phyloP scores from a whole-genome alignment of 1,139 yeast species.

The Debaryomycetaceae sp. region DNA sequence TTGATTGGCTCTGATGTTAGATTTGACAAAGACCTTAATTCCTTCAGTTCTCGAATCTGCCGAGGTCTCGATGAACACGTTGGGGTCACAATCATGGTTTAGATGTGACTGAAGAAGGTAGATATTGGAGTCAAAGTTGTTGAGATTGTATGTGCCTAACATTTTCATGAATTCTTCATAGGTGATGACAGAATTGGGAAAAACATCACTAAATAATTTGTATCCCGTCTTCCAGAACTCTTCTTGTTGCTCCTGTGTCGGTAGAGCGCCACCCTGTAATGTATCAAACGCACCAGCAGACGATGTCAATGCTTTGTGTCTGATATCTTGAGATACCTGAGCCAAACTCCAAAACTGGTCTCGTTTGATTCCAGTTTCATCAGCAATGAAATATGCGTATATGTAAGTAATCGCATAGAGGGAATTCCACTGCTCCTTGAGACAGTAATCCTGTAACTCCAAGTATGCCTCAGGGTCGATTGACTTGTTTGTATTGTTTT shows the following conservation, averaged over 20 bases:
- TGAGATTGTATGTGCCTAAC: slow-evolving; percentile 72
- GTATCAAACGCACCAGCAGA: slow-evolving; percentile 56
- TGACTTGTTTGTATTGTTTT: slow-evolving; percentile 21
- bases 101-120: slow-evolving; percentile 65
- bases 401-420: slow-evolving; percentile 63
- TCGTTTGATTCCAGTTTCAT: slow-evolving; percentile 38
- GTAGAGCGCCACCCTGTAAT: slow-evolving; percentile 47
- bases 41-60: slow-evolving; percentile 49
- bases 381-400: slow-evolving; percentile 47
- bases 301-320: slow-evolving; percentile 60
- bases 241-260: slow-evolving; percentile 57
- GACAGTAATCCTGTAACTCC: slow-evolving; percentile 58
- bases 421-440: slow-evolving; percentile 66
- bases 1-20: slow-evolving; percentile 60
- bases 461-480: slow-evolving; percentile 51
- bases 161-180: slow-evolving; percentile 57
- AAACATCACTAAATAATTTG: slow-evolving; percentile 46
- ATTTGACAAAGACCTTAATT: slow-evolving; percentile 56
- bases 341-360: slow-evolving; percentile 63
- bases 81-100: slow-evolving; percentile 77
- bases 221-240: slow-evolving; percentile 59
- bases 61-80: slow-evolving; percentile 52
- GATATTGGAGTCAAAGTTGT: slow-evolving; percentile 64
- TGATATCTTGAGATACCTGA: slow-evolving; percentile 60
- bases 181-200: slow-evolving; percentile 42